Base-by-base conservation (phyloP, 2,329 filamentous ascomycete genomes). In the Fusarium verticillioides region DNA sequence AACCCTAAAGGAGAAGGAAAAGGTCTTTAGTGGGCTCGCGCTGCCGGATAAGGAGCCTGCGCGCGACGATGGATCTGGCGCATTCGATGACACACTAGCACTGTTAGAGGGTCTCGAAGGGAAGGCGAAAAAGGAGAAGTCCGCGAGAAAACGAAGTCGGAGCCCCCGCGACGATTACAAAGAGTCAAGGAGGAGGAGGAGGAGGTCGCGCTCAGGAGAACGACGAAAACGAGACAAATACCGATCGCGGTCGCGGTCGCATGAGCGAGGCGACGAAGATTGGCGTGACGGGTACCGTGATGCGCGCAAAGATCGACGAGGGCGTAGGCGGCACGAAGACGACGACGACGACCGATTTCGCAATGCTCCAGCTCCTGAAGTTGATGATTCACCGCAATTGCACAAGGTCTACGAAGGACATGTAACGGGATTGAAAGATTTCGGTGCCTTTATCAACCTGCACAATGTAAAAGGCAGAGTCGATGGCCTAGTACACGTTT, bases 391-490 rank as follows among this genome's bases (percentile, higher is more conserved):
- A 46, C 95, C 96, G 0, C 85, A 95, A 39, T 83, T 97, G 11
- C 91, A 92, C 85, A 99, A 99, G 80, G 85, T 98, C 5, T 99
- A 99, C 78, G 89, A 94, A 71, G 96, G 96, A 3, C 91, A 92
- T 78, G 94, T 98, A 19, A 98, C 94, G 0, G 95, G 95, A 0
- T 87, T 99, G 60, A 98, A 98, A 78, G 94, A 98, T 70, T 99
- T 98, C 83, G 96, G 96, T 16, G 95, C 92, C 1, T 99, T 99
- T 82, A 95, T 98, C 65, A 97, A 97, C 75, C 81, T 99, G n/a
- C 89, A 92, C 74, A 93, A 95, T 23, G 92, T 99, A 3, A 91
- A 88, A 77, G 96, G 95, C 52, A 97, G 95, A 81, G 93, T 97
- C 2, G 95, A 98, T 79, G 96, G 96, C 0, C 86, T 99, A 73